Base-by-base conservation (phyloP, 1,139 yeast species). In the Blastobotrys buckinghamii region DNA sequence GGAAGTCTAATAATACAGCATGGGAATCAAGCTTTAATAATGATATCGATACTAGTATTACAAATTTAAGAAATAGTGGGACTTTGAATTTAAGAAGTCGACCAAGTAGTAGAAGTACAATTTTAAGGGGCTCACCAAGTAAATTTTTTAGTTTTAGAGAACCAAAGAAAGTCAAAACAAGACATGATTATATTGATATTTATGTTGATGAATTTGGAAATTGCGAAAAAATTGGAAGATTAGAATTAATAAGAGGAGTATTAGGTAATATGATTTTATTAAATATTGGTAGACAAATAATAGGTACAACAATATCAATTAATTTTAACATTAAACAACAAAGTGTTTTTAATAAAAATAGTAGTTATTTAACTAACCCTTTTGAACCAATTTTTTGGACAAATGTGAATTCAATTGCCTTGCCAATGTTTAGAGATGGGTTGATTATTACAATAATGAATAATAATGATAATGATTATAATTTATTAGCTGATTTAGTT, bases 21-120 rank as follows among this genome's bases (percentile, higher is more conserved):
- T 43, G 47, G 47, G 42, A 43, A n/a, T 36, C 47, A 7, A 26
- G 29, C 10, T 43, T 37, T 16, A 26, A 20, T 13, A 40, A 42
- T 24, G 41, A 43, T 20, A 43, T 43, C 2, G 47, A 37, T 27
- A 29, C 2, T 13, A 29, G 47, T 12, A 8, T 37, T 29, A 2
- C 35, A 4, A 12, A 24, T 12, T 17, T 42, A 34, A 39, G 45
- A 13, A 42, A 42, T 22, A n/a, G 27, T 15, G 12, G 32, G n/a
- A 29, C 43, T 2, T 6, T 29, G 9, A 27, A 22, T n/a, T 13
- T 24, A n/a, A 8, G 24, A 8, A 22, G 32, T 15, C 2, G 16
- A n/a, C 19, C 30, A 7, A 20, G n/a, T n/a, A 26, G 32, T 16
- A 16, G 20, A 20, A 22, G n/a, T 20, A 6, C 12, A 6, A 29